phyloP scores from a whole-genome alignment of 441 rosid species.

The Pelargonium citronellum region DNA sequence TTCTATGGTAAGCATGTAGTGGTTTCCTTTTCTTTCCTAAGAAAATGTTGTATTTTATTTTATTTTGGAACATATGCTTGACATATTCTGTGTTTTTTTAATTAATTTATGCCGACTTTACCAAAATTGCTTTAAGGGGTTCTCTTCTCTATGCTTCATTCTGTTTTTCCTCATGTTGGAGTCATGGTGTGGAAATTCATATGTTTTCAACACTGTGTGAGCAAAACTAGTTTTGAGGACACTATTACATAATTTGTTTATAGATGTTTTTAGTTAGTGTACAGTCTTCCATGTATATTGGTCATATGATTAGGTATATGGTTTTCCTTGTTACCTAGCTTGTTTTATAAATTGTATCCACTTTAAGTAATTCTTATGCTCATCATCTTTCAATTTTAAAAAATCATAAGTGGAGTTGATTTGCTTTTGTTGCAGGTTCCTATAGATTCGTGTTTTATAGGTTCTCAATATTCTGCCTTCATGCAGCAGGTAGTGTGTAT shows the following conservation, averaged over 20 bases:
- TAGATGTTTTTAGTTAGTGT: too few relatives aligned
- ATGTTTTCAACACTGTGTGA: not conserved
- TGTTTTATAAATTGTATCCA: not conserved
- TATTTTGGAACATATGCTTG: not conserved
- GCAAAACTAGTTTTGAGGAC: too few relatives aligned
- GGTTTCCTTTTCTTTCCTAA: constrained; percentile 10
- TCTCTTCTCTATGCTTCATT: not conserved
- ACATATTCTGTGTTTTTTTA: not conserved
- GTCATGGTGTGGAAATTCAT: not conserved
- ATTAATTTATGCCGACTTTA: not conserved
- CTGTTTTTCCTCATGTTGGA: not conserved
- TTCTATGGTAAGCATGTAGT: constrained; percentile 51
- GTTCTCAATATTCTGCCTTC: constrained; percentile 82
- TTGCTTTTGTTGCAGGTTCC: constrained; percentile 56
- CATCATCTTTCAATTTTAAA: not conserved
- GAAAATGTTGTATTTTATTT: not conserved
- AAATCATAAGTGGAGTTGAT: not conserved
- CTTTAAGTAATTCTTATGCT: not conserved
- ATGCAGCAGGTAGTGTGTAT: constrained; percentile 70
- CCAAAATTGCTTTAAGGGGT: not conserved
- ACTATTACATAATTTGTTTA: too few relatives aligned
- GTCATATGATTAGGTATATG: not conserved
- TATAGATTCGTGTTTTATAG: constrained; percentile 82
- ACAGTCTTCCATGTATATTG: not conserved
- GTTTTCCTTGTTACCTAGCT: not conserved